Evolutionary conservation across 345 rosid species (phyloP).

Genomic region (Firmiana major): DNA sequence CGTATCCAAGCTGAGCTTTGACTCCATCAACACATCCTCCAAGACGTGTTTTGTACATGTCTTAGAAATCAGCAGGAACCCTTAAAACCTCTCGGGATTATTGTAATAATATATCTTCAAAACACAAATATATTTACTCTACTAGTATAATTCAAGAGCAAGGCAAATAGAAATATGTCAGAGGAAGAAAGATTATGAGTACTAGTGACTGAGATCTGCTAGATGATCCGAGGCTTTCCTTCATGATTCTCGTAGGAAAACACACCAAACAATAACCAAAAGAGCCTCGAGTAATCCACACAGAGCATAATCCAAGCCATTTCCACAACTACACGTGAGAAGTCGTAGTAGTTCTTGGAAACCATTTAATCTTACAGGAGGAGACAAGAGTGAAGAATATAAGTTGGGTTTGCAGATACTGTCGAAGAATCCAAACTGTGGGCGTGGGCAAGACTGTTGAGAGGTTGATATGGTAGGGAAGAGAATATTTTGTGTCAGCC

Average conservation of each 20-base stretch:
- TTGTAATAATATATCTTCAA: neutral
- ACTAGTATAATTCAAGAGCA: neutral
- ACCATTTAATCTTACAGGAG: slow-evolving; percentile 46
- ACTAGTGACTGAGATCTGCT: slow-evolving; percentile 19
- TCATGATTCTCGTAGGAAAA: slow-evolving; percentile 86
- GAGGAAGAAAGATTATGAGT: neutral
- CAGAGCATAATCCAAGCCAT: slow-evolving; percentile 76
- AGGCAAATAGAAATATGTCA: neutral
- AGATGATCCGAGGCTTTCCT: slow-evolving; percentile 80
- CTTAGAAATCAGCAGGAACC: slow-evolving; percentile 23
- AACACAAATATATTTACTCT: neutral
- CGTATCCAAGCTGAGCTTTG: slow-evolving; percentile 38
- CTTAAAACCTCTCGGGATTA: slow-evolving; percentile 4
- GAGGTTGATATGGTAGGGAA: slow-evolving; percentile 17
- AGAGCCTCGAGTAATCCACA: slow-evolving; percentile 70
- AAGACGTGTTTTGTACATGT: slow-evolving; percentile 42
- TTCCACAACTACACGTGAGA: slow-evolving; percentile 38
- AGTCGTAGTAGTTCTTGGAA: slow-evolving; percentile 46
- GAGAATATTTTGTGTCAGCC: slow-evolving; percentile 32
- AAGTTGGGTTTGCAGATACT: neutral
- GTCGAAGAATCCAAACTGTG: slow-evolving; percentile 1
- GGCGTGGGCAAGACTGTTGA: neutral
- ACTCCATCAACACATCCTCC: slow-evolving; percentile 35
- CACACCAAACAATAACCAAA: slow-evolving; percentile 70
- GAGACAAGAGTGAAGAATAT: neutral